phyloP scores from a whole-genome alignment of 495 filamentous ascomycete species.

The Neurospora sp. region DNA sequence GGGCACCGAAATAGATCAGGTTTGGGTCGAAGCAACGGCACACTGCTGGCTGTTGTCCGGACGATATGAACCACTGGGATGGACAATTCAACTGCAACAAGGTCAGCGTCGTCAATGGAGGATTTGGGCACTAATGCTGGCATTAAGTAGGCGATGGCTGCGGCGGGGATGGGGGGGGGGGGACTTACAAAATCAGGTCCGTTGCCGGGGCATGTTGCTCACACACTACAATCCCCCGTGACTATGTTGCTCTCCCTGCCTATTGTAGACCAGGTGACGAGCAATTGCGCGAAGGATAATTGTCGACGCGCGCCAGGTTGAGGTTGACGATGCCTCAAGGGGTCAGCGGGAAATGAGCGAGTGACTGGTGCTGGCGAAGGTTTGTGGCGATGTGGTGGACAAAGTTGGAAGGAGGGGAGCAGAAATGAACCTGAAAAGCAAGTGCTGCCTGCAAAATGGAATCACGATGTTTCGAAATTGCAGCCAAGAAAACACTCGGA shows the following conservation, averaged over 20 bases:
- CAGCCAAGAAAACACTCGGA: neutral
- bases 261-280: neutral
- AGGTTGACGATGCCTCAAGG: neutral
- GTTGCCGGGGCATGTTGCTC: neutral
- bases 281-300: neutral
- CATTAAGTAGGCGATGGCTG: neutral
- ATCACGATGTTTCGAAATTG: neutral
- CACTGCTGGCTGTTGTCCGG: neutral
- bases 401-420: neutral
- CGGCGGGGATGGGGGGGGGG: neutral
- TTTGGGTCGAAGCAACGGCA: neutral
- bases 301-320: neutral
- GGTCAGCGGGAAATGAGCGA: neutral
- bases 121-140: neutral
- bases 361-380: neutral
- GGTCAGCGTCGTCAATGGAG: neutral
- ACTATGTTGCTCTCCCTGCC: neutral
- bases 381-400: neutral
- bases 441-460: neutral
- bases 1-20: neutral
- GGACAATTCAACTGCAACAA: neutral
- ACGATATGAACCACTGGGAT: neutral
- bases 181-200: neutral
- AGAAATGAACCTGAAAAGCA: neutral
- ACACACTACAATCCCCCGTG: neutral